Evolutionary conservation across 495 filamentous ascomycete species (phyloP).

Genomic region (Penicillium crystallinum): DNA sequence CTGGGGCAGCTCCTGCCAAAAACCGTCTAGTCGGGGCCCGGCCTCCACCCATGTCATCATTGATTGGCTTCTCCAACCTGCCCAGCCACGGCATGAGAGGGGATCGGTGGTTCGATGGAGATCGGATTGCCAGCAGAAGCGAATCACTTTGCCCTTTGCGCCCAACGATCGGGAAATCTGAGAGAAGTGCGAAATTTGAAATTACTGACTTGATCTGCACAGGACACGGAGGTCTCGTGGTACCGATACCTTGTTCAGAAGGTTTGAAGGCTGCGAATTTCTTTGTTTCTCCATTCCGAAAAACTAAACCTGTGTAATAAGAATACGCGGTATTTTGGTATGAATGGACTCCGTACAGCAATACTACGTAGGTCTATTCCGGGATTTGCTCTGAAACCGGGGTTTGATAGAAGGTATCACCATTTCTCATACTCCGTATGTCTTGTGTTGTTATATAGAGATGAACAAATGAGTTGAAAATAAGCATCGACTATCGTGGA

Average conservation of each 20-base stretch:
- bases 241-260: background rate
- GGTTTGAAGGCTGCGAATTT: background rate
- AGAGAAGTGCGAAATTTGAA: background rate
- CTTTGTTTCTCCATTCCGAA: background rate
- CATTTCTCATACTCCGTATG: background rate
- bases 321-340: background rate
- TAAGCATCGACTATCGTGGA: background rate
- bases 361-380: too few species aligned
- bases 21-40: background rate
- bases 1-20: background rate
- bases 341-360: background rate
- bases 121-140: background rate
- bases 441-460: too few species aligned
- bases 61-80: background rate
- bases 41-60: background rate
- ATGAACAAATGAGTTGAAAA: background rate
- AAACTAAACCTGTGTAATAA: background rate
- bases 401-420: background rate
- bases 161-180: background rate
- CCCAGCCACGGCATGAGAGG: slow-evolving; percentile 3
- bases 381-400: background rate
- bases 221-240: background rate
- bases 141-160: background rate
- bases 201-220: background rate
- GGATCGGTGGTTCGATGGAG: slow-evolving; percentile 1